Conservation (phyloP, 2,329 filamentous ascomycete species). For the Aureobasidium uvarum region DNA sequence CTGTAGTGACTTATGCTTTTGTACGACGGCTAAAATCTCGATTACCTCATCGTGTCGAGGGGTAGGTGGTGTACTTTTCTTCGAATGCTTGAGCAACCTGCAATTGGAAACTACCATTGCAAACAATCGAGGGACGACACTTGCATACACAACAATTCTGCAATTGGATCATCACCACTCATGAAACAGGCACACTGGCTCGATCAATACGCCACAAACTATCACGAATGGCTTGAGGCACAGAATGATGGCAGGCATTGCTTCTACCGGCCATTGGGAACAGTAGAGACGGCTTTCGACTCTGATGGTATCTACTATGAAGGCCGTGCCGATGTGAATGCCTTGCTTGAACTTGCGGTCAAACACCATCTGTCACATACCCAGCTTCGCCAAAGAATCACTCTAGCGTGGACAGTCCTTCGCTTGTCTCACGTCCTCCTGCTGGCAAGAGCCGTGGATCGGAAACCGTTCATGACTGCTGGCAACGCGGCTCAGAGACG, state of each 20-base stretch:
- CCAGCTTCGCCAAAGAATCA: slow-evolving; percentile 32
- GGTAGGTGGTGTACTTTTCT: background rate
- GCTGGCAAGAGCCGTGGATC: slow-evolving; percentile 36
- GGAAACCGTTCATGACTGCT: slow-evolving; percentile 28
- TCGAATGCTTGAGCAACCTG: background rate
- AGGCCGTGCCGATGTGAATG: slow-evolving; percentile 48
- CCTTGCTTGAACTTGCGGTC: slow-evolving; percentile 41
- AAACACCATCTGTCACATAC: slow-evolving; percentile 36
- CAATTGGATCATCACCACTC: background rate
- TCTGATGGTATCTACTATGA: slow-evolving; percentile 46
- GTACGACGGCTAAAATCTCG: slow-evolving; percentile 3
- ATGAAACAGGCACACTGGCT: slow-evolving; percentile 40
- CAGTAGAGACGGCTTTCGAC: slow-evolving; percentile 49
- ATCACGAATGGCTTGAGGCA: slow-evolving; percentile 41
- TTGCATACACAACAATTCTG: background rate
- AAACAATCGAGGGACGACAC: background rate
- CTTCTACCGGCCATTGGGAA: slow-evolving; percentile 43
- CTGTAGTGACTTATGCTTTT: background rate
- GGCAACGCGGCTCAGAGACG: slow-evolving; percentile 29
- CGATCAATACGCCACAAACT: slow-evolving; percentile 41
- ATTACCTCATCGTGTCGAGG: slow-evolving; percentile 23
- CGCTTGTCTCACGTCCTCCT: slow-evolving; percentile 29
- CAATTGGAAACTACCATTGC: background rate
- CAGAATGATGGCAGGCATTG: slow-evolving; percentile 30
- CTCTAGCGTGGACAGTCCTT: slow-evolving; percentile 27